phyloP scores from a whole-genome alignment of 179 eudicot genomes.

The Corrigiola litoralis region DNA sequence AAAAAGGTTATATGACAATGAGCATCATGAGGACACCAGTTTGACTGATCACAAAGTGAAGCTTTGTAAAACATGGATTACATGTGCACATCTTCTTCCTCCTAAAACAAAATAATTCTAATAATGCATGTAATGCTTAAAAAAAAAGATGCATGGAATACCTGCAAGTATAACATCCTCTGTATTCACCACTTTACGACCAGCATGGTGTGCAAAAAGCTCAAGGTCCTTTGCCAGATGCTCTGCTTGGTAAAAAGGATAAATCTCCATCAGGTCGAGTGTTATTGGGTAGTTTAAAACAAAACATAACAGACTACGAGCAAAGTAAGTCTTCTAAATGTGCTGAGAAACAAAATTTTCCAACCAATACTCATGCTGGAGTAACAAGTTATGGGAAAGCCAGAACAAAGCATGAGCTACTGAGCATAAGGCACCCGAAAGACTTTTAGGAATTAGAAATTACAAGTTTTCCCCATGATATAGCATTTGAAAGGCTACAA shows the following conservation, averaged over 20 bases:
- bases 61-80: neutral
- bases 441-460: neutral
- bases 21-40: neutral
- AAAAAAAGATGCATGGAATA: slow-evolving; percentile 24
- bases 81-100: neutral
- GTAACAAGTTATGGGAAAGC: neutral
- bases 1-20: neutral
- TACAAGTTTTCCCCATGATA: neutral
- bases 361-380: neutral
- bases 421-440: neutral
- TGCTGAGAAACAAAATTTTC: neutral
- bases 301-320: neutral
- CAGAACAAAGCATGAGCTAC: neutral
- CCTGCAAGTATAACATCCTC: slow-evolving; percentile 94
- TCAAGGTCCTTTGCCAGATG: slow-evolving; percentile 91
- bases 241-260: slow-evolving; percentile 39
- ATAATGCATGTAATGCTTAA: neutral
- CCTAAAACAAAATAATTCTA: neutral
- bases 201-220: slow-evolving; percentile 88
- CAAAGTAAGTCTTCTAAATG: neutral
- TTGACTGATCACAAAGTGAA: neutral
- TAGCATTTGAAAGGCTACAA: neutral
- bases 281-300: neutral
- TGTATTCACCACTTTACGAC: slow-evolving; percentile 88
- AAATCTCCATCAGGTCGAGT: slow-evolving; percentile 5